These are phyloP conservation scores for Phanerochaete carnosa DNA, from an alignment of 768 basidiomycete species.

Conservation along the genomic window DNA sequence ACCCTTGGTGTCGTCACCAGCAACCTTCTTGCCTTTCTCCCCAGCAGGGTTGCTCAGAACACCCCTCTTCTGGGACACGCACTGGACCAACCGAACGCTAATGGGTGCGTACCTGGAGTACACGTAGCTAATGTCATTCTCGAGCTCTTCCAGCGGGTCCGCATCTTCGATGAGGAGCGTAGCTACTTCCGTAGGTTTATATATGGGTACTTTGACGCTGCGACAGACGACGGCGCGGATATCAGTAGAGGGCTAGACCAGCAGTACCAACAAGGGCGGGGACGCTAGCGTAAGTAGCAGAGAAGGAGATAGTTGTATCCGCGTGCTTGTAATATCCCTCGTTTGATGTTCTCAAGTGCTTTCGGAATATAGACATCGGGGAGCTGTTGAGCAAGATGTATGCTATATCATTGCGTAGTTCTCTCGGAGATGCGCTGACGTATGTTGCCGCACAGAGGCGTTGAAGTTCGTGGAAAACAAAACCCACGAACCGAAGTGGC, in stretches of 20 bases:
- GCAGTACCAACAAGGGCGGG: constrained; percentile 63
- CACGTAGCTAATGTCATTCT: constrained; percentile 93
- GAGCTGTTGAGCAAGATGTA: no score
- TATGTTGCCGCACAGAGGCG: no score
- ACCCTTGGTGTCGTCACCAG: constrained; percentile 33
- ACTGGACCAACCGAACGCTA: constrained; percentile 88
- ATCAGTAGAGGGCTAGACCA: constrained; percentile 67
- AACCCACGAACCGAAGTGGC: no score
- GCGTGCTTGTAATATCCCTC: constrained; percentile 89
- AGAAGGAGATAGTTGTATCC: constrained; percentile 71
- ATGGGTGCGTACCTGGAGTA: constrained; percentile 98
- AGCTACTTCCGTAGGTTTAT: constrained; percentile 73
- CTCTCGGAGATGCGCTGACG: no score
- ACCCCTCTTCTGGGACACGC: constrained; percentile 86
- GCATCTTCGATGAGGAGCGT: constrained; percentile 91
- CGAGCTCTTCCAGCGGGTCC: constrained; percentile 74
- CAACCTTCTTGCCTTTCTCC: constrained; percentile 49
- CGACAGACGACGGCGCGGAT: constrained; percentile 37
- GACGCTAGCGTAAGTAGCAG: constrained; percentile 61
- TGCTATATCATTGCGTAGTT: no score
- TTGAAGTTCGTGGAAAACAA: no score
- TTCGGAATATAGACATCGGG: no score
- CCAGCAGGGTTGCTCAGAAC: constrained; percentile 76
- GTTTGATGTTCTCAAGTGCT: constrained; percentile 81
- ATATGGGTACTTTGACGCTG: constrained; percentile 67